Percentiles rank a stretch among this genome's conserved stretches.
Conservation (phyloP, 139 green algal genomes). For the Nannochloris sp. region DNA sequence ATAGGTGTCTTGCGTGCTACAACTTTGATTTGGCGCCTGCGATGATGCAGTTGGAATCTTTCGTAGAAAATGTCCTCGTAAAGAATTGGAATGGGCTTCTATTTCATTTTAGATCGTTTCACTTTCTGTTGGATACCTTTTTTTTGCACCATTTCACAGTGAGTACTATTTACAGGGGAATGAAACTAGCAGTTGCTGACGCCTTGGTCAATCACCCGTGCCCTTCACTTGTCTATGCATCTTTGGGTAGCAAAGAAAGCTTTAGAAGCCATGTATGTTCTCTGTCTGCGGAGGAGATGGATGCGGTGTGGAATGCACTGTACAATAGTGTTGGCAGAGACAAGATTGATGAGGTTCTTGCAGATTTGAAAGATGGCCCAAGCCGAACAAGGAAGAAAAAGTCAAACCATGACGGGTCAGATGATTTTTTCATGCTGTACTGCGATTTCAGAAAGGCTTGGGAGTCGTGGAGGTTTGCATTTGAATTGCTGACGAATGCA, state of each 20-base stretch:
- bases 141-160: constrained; percentile 21
- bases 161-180: constrained; percentile 12
- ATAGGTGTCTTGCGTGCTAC: constrained; percentile 12
- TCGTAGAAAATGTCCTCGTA: constrained; percentile 31
- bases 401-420: background rate
- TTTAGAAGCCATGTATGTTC: background rate
- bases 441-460: no score
- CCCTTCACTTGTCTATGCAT: background rate
- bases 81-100: constrained; percentile 29
- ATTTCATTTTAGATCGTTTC: constrained; percentile 20
- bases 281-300: no score
- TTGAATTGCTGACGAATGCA: no score
- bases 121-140: constrained; percentile 15
- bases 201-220: constrained; percentile 29
- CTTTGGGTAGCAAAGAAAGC: background rate
- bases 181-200: constrained; percentile 29
- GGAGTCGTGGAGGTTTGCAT: no score
- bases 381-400: background rate
- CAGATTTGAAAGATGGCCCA: background rate
- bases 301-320: background rate
- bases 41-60: constrained; percentile 20
- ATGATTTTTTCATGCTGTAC: background rate
- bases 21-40: constrained; percentile 23
- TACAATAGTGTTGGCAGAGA: background rate
- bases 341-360: background rate